phyloP scores from a whole-genome alignment of 164 flowering plant genomes.

The Aristolochia californica region DNA sequence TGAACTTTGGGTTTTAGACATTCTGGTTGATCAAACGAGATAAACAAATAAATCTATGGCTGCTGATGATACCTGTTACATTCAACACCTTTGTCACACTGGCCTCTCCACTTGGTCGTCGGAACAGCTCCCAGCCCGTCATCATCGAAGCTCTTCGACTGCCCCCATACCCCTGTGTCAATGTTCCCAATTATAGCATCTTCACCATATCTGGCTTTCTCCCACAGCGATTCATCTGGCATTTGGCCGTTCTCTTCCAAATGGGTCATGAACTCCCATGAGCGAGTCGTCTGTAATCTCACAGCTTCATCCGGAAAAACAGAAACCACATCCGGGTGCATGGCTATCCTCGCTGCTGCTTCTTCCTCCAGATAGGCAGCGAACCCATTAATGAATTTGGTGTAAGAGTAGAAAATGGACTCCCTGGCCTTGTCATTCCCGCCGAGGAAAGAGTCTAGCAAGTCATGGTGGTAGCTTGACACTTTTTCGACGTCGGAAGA shows the following conservation, averaged over 20 bases:
- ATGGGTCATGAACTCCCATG: slow-evolving; percentile 54
- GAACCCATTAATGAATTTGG: slow-evolving; percentile 5
- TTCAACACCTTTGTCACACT: slow-evolving; percentile 29
- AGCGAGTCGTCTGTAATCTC: slow-evolving; percentile 40
- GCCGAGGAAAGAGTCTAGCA: neutral
- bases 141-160: slow-evolving; percentile 52
- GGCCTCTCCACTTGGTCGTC: slow-evolving; percentile 46
- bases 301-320: slow-evolving; percentile 25
- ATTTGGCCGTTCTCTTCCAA: too few species aligned
- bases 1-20: too few species aligned
- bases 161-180: slow-evolving; percentile 70
- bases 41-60: too few species aligned
- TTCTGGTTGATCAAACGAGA: too few species aligned
- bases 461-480: neutral
- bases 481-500: neutral
- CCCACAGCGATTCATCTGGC: slow-evolving; percentile 21
- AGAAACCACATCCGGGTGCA: slow-evolving; percentile 33
- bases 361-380: slow-evolving; percentile 4
- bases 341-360: slow-evolving; percentile 1
- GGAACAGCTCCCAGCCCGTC: slow-evolving; percentile 50
- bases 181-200: slow-evolving; percentile 31
- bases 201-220: slow-evolving; percentile 23
- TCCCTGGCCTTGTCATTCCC: slow-evolving; percentile 6
- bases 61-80: slow-evolving; percentile 64
- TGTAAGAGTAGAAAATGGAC: slow-evolving; percentile 5